Evolutionary conservation across 2,329 filamentous ascomycete species (phyloP).

Genomic region (Diaporthe sp.): DNA sequence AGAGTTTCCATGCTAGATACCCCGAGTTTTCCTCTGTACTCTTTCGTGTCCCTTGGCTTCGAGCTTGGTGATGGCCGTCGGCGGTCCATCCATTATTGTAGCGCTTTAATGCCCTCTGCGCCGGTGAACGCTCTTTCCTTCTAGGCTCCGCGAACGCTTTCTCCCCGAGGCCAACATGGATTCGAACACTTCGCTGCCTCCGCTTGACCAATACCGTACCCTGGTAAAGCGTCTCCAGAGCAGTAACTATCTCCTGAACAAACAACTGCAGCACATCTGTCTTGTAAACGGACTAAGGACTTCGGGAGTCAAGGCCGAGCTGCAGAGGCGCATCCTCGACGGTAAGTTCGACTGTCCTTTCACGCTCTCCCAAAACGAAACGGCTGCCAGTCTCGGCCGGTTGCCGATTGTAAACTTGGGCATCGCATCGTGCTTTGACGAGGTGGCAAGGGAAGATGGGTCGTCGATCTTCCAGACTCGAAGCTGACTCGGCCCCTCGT

Average conservation of each 20-base stretch:
- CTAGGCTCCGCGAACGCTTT: conserved; percentile 18
- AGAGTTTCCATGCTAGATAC: conserved; percentile 3
- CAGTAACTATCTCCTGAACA: conserved; percentile 63
- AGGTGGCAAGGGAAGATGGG: background rate
- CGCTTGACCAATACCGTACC: conserved; percentile 59
- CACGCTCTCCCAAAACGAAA: background rate
- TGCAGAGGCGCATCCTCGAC: conserved; percentile 83
- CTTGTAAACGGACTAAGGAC: conserved; percentile 80
- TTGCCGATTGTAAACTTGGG: background rate
- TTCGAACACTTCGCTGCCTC: conserved; percentile 38
- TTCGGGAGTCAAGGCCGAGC: conserved; percentile 86
- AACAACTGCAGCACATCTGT: conserved; percentile 83
- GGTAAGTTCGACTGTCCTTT: conserved; percentile 69
- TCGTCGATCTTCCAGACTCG: background rate
- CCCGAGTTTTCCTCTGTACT: background rate
- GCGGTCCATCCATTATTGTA: conserved; percentile 6
- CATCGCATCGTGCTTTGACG: background rate
- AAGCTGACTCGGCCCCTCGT: conserved; percentile 35
- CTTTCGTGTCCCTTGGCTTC: background rate
- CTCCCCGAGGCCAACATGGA: conserved; percentile 41
- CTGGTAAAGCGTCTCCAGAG: conserved; percentile 56
- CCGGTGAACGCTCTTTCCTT: conserved; percentile 33
- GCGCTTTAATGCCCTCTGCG: conserved; percentile 26
- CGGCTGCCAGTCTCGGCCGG: background rate
- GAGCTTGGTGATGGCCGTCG: conserved; percentile 30